Conservation (phyloP, 805 yeast genomes). For the Barnettozyma populi region DNA sequence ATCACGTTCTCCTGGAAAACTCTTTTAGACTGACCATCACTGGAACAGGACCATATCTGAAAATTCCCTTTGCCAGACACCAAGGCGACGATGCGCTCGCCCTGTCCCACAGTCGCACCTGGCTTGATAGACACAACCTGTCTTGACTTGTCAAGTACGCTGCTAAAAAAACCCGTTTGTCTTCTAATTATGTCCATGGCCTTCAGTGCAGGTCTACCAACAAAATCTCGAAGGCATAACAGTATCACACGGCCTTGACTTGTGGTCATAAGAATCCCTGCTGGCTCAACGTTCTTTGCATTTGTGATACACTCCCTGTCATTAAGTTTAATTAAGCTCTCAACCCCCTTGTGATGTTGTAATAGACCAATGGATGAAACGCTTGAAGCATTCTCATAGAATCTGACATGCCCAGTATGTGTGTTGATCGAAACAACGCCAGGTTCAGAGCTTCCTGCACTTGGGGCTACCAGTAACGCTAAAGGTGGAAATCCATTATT, state of each 20-base stretch:
- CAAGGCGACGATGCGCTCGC: constrained; percentile 38
- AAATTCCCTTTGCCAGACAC: constrained; percentile 41
- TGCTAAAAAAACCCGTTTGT: constrained; percentile 32
- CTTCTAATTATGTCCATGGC: constrained; percentile 22
- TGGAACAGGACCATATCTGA: constrained; percentile 43
- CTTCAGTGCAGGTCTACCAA: constrained; percentile 50
- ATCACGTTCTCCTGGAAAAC: constrained; percentile 33
- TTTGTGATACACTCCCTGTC: constrained; percentile 51
- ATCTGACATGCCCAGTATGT: constrained; percentile 51
- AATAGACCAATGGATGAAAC: constrained; percentile 62
- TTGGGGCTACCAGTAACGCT: constrained; percentile 54
- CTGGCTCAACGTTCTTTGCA: constrained; percentile 61
- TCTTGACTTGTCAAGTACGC: constrained; percentile 24
- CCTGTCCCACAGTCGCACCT: constrained; percentile 47
- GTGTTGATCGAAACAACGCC: constrained; percentile 68
- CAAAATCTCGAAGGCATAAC: constrained; percentile 57
- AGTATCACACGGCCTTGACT: constrained; percentile 61
- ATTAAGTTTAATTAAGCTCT: constrained; percentile 36
- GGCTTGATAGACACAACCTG: constrained; percentile 54
- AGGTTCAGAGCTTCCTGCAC: constrained; percentile 49
- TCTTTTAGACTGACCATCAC: constrained; percentile 37
- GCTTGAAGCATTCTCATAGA: constrained; percentile 68
- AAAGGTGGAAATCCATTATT: constrained; percentile 37
- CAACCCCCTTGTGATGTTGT: constrained; percentile 33
- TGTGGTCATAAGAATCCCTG: constrained; percentile 70